Evolutionary conservation across 2,329 filamentous ascomycete species (phyloP).

Genomic region (Neophaeococcomyces aloes): DNA sequence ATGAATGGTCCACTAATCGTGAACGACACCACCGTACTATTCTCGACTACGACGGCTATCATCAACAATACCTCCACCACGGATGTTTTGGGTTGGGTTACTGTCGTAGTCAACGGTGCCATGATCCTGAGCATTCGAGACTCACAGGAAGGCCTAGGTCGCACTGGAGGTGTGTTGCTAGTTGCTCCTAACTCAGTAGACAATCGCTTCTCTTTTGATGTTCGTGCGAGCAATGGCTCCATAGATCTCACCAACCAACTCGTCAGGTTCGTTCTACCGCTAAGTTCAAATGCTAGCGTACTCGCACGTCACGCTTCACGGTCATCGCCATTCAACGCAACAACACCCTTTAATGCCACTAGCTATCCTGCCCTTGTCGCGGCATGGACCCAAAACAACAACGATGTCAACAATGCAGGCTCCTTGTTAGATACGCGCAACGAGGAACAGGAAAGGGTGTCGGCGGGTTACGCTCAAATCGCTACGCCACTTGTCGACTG

Average conservation of each 20-base stretch:
- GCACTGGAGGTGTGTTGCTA: slow-evolving; percentile 59
- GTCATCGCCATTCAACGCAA: slow-evolving; percentile 23
- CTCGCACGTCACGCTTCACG: slow-evolving; percentile 15
- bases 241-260: slow-evolving; percentile 23
- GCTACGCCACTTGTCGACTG: slow-evolving; percentile 62
- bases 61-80: slow-evolving; percentile 54
- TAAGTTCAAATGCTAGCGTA: slow-evolving; percentile 12
- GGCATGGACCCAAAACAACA: slow-evolving; percentile 46
- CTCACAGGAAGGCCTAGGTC: slow-evolving; percentile 59
- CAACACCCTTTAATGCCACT: slow-evolving; percentile 47
- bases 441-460: slow-evolving; percentile 58
- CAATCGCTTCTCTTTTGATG: slow-evolving; percentile 48
- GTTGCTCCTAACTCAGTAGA: slow-evolving; percentile 56
- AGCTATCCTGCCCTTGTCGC: slow-evolving; percentile 53
- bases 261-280: slow-evolving; percentile 20
- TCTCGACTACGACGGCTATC: slow-evolving; percentile 74
- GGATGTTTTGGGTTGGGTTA: slow-evolving; percentile 73
- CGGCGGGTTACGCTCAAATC: slow-evolving; percentile 69
- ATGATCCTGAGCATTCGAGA: slow-evolving; percentile 52
- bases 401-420: slow-evolving; percentile 54
- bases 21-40: slow-evolving; percentile 61
- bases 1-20: slow-evolving; percentile 65
- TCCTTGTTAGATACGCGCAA: slow-evolving; percentile 59
- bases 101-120: slow-evolving; percentile 59
- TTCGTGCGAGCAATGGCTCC: slow-evolving; percentile 29